A percentile compares a stretch with the other conserved stretches of the same genome.
These are phyloP conservation scores for Boletales sp. DNA, from an alignment of 768 basidiomycete species.

Conservation along the genomic window DNA sequence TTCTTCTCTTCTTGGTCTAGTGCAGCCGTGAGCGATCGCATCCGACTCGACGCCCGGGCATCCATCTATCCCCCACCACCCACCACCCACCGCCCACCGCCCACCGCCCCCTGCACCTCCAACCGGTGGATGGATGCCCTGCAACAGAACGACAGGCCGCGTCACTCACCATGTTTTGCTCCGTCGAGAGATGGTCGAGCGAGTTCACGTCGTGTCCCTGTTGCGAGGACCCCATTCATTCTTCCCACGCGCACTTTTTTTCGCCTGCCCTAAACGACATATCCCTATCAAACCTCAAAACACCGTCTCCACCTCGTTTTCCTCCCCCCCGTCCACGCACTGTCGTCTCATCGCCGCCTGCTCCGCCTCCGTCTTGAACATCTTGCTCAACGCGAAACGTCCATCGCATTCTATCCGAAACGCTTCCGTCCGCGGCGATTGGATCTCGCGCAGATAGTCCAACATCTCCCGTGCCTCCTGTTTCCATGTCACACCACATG, in stretches of 20 bases:
- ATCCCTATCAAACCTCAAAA: conserved; percentile 12
- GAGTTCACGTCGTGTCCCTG: no score
- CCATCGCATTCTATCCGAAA: conserved; percentile 53
- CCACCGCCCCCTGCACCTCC: neutral
- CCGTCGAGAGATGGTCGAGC: conserved; percentile 1
- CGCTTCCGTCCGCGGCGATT: conserved; percentile 55
- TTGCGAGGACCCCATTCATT: no score
- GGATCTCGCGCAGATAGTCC: conserved; percentile 45
- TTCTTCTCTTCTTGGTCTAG: conserved; percentile 99
- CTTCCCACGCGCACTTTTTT: conserved; percentile 18
- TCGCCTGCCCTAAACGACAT: conserved; percentile 26
- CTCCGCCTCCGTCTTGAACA: conserved; percentile 60
- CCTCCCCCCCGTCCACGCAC: conserved; percentile 20
- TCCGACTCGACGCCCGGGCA: neutral
- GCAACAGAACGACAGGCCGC: neutral
- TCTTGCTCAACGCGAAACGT: conserved; percentile 58
- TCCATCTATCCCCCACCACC: conserved; percentile 7
- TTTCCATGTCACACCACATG: neutral
- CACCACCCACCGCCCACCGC: neutral
- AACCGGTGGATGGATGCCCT: neutral
- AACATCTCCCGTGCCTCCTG: conserved; percentile 53
- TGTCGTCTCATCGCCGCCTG: conserved; percentile 36
- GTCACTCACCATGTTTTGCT: conserved; percentile 28
- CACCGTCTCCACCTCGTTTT: conserved; percentile 19
- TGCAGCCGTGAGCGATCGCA: neutral